Percentiles rank a stretch among this genome's conserved stretches.
Evolutionary conservation across 2,329 filamentous ascomycete species (phyloP).

Genomic region (Aspergillus bombycis): DNA sequence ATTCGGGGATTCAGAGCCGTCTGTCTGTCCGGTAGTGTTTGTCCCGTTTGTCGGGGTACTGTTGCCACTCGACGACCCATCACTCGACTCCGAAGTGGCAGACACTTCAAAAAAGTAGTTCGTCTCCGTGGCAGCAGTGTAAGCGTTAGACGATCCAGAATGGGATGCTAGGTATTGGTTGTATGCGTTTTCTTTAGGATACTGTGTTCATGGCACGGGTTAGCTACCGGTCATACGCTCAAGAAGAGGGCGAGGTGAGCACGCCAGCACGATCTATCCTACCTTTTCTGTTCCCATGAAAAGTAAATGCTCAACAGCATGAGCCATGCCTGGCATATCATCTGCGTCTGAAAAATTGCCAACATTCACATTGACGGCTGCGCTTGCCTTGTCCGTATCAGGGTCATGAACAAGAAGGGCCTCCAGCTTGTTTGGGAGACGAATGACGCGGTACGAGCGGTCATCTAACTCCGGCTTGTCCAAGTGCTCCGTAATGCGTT

Average conservation of each 20-base stretch:
- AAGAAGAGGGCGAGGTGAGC: neutral
- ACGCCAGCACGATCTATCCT: conserved; percentile 23
- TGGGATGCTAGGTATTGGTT: conserved; percentile 88
- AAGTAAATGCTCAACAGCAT: conserved; percentile 91
- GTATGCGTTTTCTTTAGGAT: conserved; percentile 93
- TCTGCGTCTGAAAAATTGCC: conserved; percentile 91
- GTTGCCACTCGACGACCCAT: conserved; percentile 28
- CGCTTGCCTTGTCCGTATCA: conserved; percentile 94
- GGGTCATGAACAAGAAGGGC: conserved; percentile 90
- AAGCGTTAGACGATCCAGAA: conserved; percentile 92
- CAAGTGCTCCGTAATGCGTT: conserved; percentile 67
- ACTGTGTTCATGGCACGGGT: conserved; percentile 51
- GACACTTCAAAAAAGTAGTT: conserved; percentile 98
- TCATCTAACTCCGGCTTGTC: conserved; percentile 86
- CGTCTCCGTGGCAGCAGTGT: conserved; percentile 88
- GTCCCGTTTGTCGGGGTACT: conserved; percentile 32
- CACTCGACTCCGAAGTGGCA: conserved; percentile 64
- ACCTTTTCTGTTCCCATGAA: conserved; percentile 99
- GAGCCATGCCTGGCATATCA: conserved; percentile 91
- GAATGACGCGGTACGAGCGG: conserved; percentile 83
- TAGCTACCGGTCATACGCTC: conserved; percentile 5
- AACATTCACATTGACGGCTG: conserved; percentile 92
- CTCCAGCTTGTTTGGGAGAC: conserved; percentile 83
- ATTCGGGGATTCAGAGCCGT: conserved; percentile 25
- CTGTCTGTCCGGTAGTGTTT: conserved; percentile 19